phyloP scores from a whole-genome alignment of 306 rosid species.

The Trichosanthes truncata region DNA sequence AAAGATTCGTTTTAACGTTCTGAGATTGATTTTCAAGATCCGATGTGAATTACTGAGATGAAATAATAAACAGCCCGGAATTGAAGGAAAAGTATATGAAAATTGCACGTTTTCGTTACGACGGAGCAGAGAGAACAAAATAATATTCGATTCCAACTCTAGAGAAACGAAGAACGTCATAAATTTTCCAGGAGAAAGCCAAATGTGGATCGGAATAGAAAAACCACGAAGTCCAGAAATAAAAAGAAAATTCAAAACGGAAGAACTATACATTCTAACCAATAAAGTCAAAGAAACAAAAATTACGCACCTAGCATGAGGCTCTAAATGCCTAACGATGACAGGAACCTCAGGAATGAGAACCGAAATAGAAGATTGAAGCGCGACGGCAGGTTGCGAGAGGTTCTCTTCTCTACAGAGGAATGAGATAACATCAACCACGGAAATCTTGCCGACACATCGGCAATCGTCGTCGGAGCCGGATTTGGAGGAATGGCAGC shows the following conservation, averaged over 20 bases:
- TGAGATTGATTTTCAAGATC: not conserved
- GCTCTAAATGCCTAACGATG: slow-evolving; percentile 49
- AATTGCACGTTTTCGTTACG: not conserved
- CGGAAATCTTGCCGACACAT: slow-evolving; percentile 59
- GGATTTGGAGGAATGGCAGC: slow-evolving; percentile 31
- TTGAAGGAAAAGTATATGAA: not conserved
- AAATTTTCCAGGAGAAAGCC: not conserved
- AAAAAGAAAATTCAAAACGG: not conserved
- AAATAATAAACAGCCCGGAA: not conserved
- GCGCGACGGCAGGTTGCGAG: slow-evolving; percentile 40
- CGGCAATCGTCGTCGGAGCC: slow-evolving; percentile 21
- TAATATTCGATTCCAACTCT: not conserved
- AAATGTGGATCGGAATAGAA: not conserved
- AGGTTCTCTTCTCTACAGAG: slow-evolving; percentile 38
- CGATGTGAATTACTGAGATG: not conserved
- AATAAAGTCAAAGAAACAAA: not conserved
- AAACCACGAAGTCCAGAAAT: not conserved
- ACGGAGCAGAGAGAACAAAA: not conserved
- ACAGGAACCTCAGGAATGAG: slow-evolving; percentile 18
- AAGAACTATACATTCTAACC: not conserved
- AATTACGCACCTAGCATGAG: slow-evolving; percentile 47
- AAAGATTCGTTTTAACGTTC: not conserved
- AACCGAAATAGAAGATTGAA: slow-evolving; percentile 35
- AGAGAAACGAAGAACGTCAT: not conserved
- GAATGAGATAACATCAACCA: slow-evolving; percentile 51